Evolutionary conservation across 306 rosid species (phyloP), one percentile per base, ranked within the genome.

Genomic region (Trifolium pratense): DNA sequence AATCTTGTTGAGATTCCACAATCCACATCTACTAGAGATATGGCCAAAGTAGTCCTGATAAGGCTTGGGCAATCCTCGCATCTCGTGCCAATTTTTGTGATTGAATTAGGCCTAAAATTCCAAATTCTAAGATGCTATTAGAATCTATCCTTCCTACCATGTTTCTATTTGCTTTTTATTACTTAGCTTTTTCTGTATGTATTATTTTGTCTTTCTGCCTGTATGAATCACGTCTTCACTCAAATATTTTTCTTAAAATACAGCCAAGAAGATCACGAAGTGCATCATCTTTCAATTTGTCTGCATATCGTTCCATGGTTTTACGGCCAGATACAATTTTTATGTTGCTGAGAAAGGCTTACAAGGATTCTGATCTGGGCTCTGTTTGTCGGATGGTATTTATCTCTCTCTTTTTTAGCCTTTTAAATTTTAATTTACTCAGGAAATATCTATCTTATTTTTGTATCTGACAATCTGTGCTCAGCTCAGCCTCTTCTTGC

Each of bases 191-290:
- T 58, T 75, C 18, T 64, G 71, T 60, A 49, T 46, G 51, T 37
- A 11, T 21, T 32, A 17, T 70, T 70, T 66, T 31, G 55, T 29
- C 53, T 76, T 16, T 29, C 73, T 26, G 5, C 21, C 31, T 43
- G 65, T 59, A 60, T 79, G 17, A 51, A 69, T 57, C 67, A 15
- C 62, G 17, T 40, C 58, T 8, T 52, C 17, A 67, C 15, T 34
- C 32, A 13, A 10, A 36, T 36, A 7, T 31, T 40, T 12, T 40
- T 74, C 46, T 73, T 77, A 75, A 55, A 63, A 48, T 80, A 84
- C 89, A 90, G 98, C 98, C 98, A 18, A 89, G 91, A 77, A 93
- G 84, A 78, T 89, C 90, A 52, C 93, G 96, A 67, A 83, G 83
- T 79, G 76, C 83, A 20, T 66, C 89, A 71, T 86, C 96, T 86